These are phyloP conservation scores for Fusarium succisae DNA, from an alignment of 2,329 filamentous ascomycete genomes.

Conservation along the genomic window DNA sequence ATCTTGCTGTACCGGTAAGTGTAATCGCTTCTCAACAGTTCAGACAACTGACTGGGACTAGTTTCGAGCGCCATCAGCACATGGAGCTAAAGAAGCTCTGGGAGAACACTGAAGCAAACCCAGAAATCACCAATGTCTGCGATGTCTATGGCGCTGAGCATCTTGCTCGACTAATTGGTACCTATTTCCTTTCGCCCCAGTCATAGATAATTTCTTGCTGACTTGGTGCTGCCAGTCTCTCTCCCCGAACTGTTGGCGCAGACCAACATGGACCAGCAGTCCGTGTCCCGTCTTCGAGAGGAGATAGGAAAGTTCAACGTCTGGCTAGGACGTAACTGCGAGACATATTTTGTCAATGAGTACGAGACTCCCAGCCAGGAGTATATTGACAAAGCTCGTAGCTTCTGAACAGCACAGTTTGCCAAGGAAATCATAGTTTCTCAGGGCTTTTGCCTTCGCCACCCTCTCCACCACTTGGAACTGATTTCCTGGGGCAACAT, in stretches of 20 bases:
- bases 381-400: slow-evolving; percentile 74
- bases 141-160: slow-evolving; percentile 96
- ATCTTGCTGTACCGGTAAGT: slow-evolving; percentile 83
- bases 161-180: slow-evolving; percentile 87
- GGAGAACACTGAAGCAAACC: slow-evolving; percentile 68
- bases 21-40: not conserved
- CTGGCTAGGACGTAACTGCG: slow-evolving; percentile 83
- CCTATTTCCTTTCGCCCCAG: slow-evolving; percentile 40
- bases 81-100: slow-evolving; percentile 78
- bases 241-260: slow-evolving; percentile 94
- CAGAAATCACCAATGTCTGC: slow-evolving; percentile 74
- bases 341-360: slow-evolving; percentile 78
- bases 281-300: slow-evolving; percentile 86
- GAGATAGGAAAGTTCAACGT: slow-evolving; percentile 86
- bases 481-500: not conserved
- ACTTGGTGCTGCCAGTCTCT: slow-evolving; percentile 66
- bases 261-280: slow-evolving; percentile 97
- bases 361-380: slow-evolving; percentile 79
- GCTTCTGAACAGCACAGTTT: slow-evolving; percentile 45
- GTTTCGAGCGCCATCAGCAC: slow-evolving; percentile 92
- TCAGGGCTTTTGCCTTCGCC: not conserved
- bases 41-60: slow-evolving; percentile 49
- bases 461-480: not conserved
- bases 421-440: not conserved
- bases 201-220: not conserved